A percentile compares a stretch with the other conserved stretches of the same genome.
These are phyloP conservation scores for Plasmodium vivax DNA, from an alignment of 169 alveolate species.

Conservation along the genomic window DNA sequence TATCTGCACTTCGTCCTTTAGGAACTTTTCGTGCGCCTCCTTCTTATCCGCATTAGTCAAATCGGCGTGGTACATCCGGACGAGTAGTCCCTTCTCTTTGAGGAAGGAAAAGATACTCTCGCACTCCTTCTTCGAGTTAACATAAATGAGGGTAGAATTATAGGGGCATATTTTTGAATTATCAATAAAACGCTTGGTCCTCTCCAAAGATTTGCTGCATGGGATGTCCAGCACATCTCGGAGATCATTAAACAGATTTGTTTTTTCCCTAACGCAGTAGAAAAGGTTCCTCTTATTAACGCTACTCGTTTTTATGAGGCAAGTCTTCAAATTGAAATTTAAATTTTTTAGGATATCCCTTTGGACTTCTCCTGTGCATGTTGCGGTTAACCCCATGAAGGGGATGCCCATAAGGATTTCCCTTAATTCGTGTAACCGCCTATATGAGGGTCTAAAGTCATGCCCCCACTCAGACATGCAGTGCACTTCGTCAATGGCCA, in stretches of 20 bases:
- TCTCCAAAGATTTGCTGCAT: background rate
- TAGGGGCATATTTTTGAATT: slow-evolving; percentile 66
- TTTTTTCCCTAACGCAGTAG: slow-evolving; percentile 35
- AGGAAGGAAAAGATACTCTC: slow-evolving; percentile 26
- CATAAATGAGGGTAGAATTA: slow-evolving; percentile 67
- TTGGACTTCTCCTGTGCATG: slow-evolving; percentile 94
- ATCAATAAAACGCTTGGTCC: slow-evolving; percentile 48
- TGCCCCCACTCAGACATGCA: slow-evolving; percentile 99
- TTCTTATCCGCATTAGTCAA: slow-evolving; percentile 81
- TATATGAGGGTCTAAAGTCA: slow-evolving; percentile 97
- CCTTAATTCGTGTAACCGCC: slow-evolving; percentile 88
- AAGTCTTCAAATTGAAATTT: slow-evolving; percentile 27
- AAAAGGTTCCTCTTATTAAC: slow-evolving; percentile 57
- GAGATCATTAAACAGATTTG: slow-evolving; percentile 21
- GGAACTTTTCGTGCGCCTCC: slow-evolving; percentile 85
- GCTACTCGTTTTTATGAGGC: slow-evolving; percentile 56
- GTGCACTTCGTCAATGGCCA: slow-evolving; percentile 99
- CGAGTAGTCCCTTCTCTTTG: slow-evolving; percentile 17
- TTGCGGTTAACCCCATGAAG: slow-evolving; percentile 97
- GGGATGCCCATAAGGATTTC: slow-evolving; percentile 94
- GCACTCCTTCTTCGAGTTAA: slow-evolving; percentile 62
- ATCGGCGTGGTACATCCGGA: slow-evolving; percentile 84
- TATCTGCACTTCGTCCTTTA: slow-evolving; percentile 95
- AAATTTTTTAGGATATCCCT: slow-evolving; percentile 80
- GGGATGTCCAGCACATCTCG: slow-evolving; percentile 55